Evolutionary conservation across 164 flowering plant species (phyloP), one percentile per base, ranked within the genome.

Genomic region (Malania oleifera): DNA sequence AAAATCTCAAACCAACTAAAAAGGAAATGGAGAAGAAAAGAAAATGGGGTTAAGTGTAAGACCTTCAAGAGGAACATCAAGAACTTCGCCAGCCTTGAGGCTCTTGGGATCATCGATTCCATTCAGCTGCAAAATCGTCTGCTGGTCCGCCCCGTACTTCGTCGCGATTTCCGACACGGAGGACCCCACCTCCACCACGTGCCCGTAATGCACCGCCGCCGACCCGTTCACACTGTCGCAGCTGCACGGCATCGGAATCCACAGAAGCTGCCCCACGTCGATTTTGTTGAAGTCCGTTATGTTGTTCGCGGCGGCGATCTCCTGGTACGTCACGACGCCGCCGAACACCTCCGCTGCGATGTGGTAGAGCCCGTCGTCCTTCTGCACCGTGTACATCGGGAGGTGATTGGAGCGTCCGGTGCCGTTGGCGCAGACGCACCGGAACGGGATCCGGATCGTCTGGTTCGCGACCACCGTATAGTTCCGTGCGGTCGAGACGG

Each of bases 221-320:
- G 19, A 8, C 1, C 80, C 84, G 10, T 71, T 66, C 67, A 84
- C 89, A 0, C 66, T 64, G 39, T 89, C 92, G 64, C 96, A 89
- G 79, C 91, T 84, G 54, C 96, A 86, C 0, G 96, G 96, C 47
- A 89, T 69, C 25, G 96, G 96, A 34, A 89, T 86, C 77, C 68
- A 43, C 59, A 89, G 69, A 64, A 54, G 6, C 67, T 75, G 84
- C 40, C 82, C 85, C 4, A 62, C 29, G 1, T 1, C 0, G 22
- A 89, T 89, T 50, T 10, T 0, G 55, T 66, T 17, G 6, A 64
- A 45, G 50, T 85, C 5, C 4, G 57, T 0, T 17, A 89, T 79
- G 9, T 49, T 51, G 57, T 85, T 92, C 14, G 43, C 84, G 2
- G 35, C 58, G 41, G 52, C 73, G 61, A 92, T 89, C 25, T 78